Conservation (phyloP, 2,329 filamentous ascomycete genomes). For the Aspergillus brasiliensis region DNA sequence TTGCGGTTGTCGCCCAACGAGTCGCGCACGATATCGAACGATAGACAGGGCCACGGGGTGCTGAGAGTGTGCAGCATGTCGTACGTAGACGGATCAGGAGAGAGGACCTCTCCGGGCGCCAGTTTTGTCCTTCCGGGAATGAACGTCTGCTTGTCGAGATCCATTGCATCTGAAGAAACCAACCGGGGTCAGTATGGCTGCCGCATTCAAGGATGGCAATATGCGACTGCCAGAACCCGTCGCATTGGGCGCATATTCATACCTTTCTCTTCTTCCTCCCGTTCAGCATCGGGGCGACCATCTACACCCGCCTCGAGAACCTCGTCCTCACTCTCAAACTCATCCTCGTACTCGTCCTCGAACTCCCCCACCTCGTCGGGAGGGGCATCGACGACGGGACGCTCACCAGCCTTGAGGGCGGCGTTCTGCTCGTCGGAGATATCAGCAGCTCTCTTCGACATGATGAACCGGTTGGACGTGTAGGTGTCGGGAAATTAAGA, state of each 20-base stretch:
- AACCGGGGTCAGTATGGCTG: conserved; percentile 18
- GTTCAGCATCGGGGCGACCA: conserved; percentile 85
- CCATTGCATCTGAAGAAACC: conserved; percentile 69
- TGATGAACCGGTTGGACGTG: conserved; percentile 33
- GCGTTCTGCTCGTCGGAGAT: conserved; percentile 51
- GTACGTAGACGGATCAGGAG: conserved; percentile 91
- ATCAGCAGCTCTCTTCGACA: conserved; percentile 65
- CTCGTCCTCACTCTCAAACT: conserved; percentile 92
- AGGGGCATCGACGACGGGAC: conserved; percentile 54
- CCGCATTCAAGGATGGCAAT: not conserved
- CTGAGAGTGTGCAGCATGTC: conserved; percentile 95
- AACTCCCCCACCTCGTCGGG: conserved; percentile 63
- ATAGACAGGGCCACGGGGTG: conserved; percentile 95
- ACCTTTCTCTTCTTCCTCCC: conserved; percentile 82
- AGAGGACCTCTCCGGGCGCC: conserved; percentile 84
- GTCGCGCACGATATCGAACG: conserved; percentile 89
- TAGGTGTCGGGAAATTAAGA: not conserved
- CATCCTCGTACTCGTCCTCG: conserved; percentile 86
- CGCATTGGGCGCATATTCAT: conserved; percentile 27
- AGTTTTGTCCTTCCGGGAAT: conserved; percentile 93
- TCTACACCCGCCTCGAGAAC: conserved; percentile 93
- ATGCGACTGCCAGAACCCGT: not conserved
- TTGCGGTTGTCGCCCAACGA: conserved; percentile 83
- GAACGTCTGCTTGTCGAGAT: conserved; percentile 91
- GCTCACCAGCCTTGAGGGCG: conserved; percentile 63